Percentiles rank a stretch among this genome's conserved stretches.
Evolutionary conservation across 768 basidiomycete species (phyloP).

Genomic region (Pleurotus eryngii): DNA sequence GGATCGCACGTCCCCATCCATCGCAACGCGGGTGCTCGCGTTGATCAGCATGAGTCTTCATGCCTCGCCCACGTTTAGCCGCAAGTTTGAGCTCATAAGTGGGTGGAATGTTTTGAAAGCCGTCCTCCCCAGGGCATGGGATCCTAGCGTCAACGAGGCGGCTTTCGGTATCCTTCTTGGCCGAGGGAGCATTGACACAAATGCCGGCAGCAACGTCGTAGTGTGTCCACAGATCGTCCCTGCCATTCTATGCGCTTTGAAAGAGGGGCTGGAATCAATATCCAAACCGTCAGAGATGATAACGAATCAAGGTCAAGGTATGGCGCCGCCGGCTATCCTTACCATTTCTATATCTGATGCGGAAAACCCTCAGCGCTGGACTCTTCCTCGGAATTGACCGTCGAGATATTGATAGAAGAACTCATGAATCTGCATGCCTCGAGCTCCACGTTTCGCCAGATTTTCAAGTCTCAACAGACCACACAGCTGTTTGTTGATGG

Average conservation of each 20-base stretch:
- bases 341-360: constrained; percentile 13
- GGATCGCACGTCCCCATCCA: constrained; percentile 59
- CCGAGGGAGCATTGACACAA: constrained; percentile 22
- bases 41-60: constrained; percentile 56
- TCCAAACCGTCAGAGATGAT: constrained; percentile 31
- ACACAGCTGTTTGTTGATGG: constrained; percentile 66
- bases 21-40: constrained; percentile 56
- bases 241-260: constrained; percentile 67
- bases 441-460: constrained; percentile 61
- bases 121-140: constrained; percentile 70
- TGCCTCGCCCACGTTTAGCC: constrained; percentile 58
- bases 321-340: no score
- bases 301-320: constrained; percentile 21
- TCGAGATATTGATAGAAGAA: constrained; percentile 65
- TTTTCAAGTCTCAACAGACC: constrained; percentile 70
- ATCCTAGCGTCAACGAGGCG: constrained; percentile 57
- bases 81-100: constrained; percentile 81
- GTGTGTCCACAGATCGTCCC: constrained; percentile 73
- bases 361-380: constrained; percentile 14
- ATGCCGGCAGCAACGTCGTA: constrained; percentile 25
- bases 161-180: constrained; percentile 72
- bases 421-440: constrained; percentile 67
- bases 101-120: constrained; percentile 79
- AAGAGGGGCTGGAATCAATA: constrained; percentile 45
- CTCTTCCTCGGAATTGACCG: constrained; percentile 28